These are phyloP conservation scores for Populus hybrid DNA, from an alignment of 441 rosid species.

Conservation along the genomic window DNA sequence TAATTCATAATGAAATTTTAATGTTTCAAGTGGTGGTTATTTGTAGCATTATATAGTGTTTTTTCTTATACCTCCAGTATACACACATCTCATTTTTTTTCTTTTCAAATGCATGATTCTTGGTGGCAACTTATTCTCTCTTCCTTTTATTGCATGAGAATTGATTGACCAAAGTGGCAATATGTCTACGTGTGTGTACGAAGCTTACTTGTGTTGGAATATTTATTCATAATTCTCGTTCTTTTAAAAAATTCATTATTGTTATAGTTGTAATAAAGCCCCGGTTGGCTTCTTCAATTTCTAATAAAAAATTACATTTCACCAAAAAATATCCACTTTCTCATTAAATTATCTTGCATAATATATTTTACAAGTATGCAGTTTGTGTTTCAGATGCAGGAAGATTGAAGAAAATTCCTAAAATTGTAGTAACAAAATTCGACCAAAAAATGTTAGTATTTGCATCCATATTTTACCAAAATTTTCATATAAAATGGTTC, in stretches of 20 bases:
- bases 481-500: neutral
- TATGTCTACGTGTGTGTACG: too few relatives aligned
- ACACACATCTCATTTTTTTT: too few relatives aligned
- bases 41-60: too few relatives aligned
- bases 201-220: too few relatives aligned
- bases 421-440: neutral
- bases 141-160: too few relatives aligned
- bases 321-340: neutral
- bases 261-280: neutral
- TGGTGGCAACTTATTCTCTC: too few relatives aligned
- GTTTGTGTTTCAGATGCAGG: constrained; percentile 2
- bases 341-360: neutral
- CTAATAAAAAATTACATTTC: neutral
- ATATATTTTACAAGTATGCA: neutral
- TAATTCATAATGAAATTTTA: too few relatives aligned
- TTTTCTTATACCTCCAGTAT: too few relatives aligned
- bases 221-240: too few relatives aligned
- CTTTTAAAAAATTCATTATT: neutral
- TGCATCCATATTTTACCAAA: neutral
- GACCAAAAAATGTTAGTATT: constrained; percentile 23
- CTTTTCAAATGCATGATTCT: too few relatives aligned
- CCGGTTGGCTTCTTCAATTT: neutral
- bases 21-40: too few relatives aligned
- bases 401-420: neutral
- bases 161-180: too few relatives aligned